Percentiles rank a stretch among this genome's conserved stretches.
phyloP scores from a whole-genome alignment of 1,139 yeast genomes.

The Pichia sp. region DNA sequence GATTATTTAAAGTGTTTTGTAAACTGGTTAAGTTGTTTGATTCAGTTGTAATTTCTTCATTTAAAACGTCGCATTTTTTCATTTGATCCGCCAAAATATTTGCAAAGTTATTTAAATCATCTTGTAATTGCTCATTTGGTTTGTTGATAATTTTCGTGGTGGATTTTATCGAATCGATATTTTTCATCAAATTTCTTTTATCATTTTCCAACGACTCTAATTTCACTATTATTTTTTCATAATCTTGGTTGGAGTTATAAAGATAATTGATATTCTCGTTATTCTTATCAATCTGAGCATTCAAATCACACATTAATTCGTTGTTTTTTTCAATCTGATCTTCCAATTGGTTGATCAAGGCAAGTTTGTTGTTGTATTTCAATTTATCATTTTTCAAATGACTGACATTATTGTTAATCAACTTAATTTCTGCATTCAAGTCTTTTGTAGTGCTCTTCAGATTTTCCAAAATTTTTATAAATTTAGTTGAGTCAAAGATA shows the following conservation, averaged over 20 bases:
- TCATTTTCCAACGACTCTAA: slow-evolving; percentile 50
- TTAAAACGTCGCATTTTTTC: slow-evolving; percentile 21
- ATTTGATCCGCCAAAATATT: slow-evolving; percentile 34
- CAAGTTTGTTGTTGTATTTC: slow-evolving; percentile 54
- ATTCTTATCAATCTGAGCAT: slow-evolving; percentile 40
- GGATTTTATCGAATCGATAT: slow-evolving; percentile 37
- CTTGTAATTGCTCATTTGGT: slow-evolving; percentile 41
- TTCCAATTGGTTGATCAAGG: slow-evolving; percentile 38
- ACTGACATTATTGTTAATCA: slow-evolving; percentile 69
- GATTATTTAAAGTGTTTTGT: slow-evolving; percentile 32
- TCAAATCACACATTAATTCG: slow-evolving; percentile 42
- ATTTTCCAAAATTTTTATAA: slow-evolving; percentile 81
- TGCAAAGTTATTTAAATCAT: slow-evolving; percentile 48
- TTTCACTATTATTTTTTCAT: slow-evolving; percentile 62
- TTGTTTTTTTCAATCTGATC: slow-evolving; percentile 37
- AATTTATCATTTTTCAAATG: slow-evolving; percentile 68
- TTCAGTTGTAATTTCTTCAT: slow-evolving; percentile 17
- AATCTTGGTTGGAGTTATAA: slow-evolving; percentile 73
- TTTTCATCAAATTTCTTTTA: slow-evolving; percentile 36
- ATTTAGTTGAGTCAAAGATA: slow-evolving; percentile 90
- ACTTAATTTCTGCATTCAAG: slow-evolving; percentile 62
- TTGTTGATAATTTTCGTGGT: slow-evolving; percentile 42
- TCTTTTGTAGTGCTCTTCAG: slow-evolving; percentile 73
- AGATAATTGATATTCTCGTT: slow-evolving; percentile 54
- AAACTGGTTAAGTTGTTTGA: slow-evolving; percentile 17